Base-by-base conservation (phyloP, 164 flowering plant genomes). In the Vitis rotundifolia region DNA sequence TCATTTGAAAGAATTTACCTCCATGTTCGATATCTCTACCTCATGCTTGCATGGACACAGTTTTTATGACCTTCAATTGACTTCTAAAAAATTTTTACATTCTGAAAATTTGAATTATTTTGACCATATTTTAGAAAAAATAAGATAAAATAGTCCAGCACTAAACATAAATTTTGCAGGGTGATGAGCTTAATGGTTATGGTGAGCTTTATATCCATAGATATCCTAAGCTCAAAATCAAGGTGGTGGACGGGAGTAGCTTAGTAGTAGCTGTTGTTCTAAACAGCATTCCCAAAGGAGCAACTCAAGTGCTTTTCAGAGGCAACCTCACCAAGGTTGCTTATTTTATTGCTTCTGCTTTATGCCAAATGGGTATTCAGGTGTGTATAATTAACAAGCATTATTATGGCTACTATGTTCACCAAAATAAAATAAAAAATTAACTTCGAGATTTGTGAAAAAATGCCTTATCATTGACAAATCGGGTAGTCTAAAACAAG, bases 211-310 rank as follows among this genome's bases (percentile, higher is more conserved):
- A 82, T 66, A 28, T 91, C 3, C 70, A 76, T 29, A 86, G 67
- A 76, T 47, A 83, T 61, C 90, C 87, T 3, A 54, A 85, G 14
- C 78, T 90, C 37, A 88, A 81, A 51, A 65, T 87, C 31, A 86
- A 77, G 80, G 19, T 91, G 11, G 92, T 91, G 19, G 88, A 85
- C 76, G 90, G 91, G 9, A 87, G 85, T 47, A 82, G 84, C 44
- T 75, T 88, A 47, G 92, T 86, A 0, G 90, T 78, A 57, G 91
- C 84, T 3, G 66, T 83, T 13, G 85, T 87, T 28, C 64, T 90
- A 9, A 84, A 88, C 52, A 82, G 72, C 80, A 85, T 88, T 58
- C 93, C 96, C 0, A 74, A 78, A 51, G 89, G 80, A 56, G 79
- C 89, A 63, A 77, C 76, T 11, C 79, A 80, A 77, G 89, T 91